Evolutionary conservation across 1,139 yeast species (phyloP).

Genomic region (Kodamaea suecica): DNA sequence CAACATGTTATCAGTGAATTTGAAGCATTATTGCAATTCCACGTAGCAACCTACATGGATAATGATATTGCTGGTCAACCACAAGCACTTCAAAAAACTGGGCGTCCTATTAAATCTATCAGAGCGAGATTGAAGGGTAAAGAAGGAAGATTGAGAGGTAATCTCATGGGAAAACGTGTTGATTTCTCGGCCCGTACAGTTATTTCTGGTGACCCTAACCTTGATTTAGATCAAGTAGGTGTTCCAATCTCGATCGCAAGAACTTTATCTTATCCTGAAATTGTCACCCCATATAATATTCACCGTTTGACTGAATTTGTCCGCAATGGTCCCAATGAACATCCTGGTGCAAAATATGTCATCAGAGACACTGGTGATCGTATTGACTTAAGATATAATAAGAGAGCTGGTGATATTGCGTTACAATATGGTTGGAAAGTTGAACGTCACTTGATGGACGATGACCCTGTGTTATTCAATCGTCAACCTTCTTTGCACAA

Average conservation of each 20-base stretch:
- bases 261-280: conserved; percentile 93
- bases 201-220: conserved; percentile 97
- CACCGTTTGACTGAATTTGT: conserved; percentile 90
- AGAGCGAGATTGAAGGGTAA: conserved; percentile 99
- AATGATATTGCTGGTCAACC: conserved; percentile 99
- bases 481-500: conserved; percentile 99
- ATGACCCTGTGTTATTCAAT: conserved; percentile 95
- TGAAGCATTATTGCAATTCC: conserved; percentile 92
- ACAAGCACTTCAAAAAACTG: conserved; percentile 96
- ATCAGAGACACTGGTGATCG: conserved; percentile 98
- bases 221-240: conserved; percentile 97
- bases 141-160: conserved; percentile 98
- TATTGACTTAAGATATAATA: conserved; percentile 92
- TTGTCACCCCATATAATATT: conserved; percentile 95
- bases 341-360: conserved; percentile 98
- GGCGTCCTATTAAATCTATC: conserved; percentile 96
- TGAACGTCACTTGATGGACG: conserved; percentile 95
- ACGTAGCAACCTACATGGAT: conserved; percentile 99
- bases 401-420: conserved; percentile 97
- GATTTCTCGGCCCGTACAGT: conserved; percentile 99
- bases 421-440: conserved; percentile 99
- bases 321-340: conserved; percentile 97
- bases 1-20: conserved; percentile 97
- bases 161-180: conserved; percentile 99
- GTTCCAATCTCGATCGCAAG: conserved; percentile 96